Evolutionary conservation across 768 basidiomycete genomes (phyloP), one percentile per base, ranked within the genome.

Genomic region (Termitomyces sp.): DNA sequence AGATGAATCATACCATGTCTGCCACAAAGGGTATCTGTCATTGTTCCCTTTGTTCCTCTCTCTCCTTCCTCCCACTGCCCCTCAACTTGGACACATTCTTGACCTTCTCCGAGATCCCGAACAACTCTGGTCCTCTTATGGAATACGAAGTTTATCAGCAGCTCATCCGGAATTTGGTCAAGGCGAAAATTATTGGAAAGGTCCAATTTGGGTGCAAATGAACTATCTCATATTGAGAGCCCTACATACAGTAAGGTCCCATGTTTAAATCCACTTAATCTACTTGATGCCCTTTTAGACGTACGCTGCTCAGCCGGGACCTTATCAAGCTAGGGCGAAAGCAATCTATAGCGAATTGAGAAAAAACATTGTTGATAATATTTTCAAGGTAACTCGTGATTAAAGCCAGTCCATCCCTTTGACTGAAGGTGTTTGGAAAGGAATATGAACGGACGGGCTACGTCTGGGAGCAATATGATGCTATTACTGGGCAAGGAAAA

Each of bases 141-240:
- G 96, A 32, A 77, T 98, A 40, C 88, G 96, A 34, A 96, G 93
- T 64, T 76, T 98, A 57, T 94, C 91, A 7, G 86, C 83, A n/a
- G 85, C 86, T 20, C 94, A 98, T 70, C 86, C 89, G n/a, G 84
- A 92, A 53, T 98, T 94, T 67, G 96, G 95, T 14, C 77, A 85
- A 67, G 96, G 90, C 51, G 96, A 98, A 74, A 92, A 98, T 76
- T 98, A 98, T 73, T 98, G 96, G 96, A 89, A 89, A 68, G 95
- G 96, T 1, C 92, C 96, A 3, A 90, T 98, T 53, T 98, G 96
- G 96, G 83, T 97, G 42, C 96, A 94, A 72, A 96, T 98, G 91
- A 98, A 98, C 74, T 98, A 94, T 70, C 81, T 98, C 63, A 87
- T 89, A 15, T 77, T 98, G 56, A 81, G 85, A 32, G 84, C 94